Evolutionary conservation across 192 early-diverging fungal species (phyloP).

Genomic region (Coemansia sp.): DNA sequence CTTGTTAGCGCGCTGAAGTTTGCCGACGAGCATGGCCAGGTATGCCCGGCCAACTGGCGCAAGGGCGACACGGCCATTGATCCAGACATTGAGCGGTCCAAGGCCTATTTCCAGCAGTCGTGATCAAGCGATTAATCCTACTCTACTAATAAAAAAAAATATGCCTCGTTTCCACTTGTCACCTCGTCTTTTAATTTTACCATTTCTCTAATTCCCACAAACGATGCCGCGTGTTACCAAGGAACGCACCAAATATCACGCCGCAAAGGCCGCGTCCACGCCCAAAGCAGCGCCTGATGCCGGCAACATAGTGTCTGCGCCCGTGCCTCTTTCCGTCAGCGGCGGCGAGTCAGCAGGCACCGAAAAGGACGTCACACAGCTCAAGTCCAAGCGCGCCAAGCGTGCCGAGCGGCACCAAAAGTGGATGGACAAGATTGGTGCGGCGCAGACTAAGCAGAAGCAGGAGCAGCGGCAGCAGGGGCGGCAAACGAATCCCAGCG

Average conservation of each 20-base stretch:
- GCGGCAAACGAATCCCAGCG: constrained; percentile 46
- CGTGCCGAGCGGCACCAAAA: constrained; percentile 58
- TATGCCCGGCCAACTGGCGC: constrained; percentile 76
- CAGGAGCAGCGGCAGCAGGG: constrained; percentile 48
- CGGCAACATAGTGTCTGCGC: constrained; percentile 18
- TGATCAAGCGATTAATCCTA: not conserved
- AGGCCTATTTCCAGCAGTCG: constrained; percentile 2
- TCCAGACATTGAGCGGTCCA: constrained; percentile 8
- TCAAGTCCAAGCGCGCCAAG: constrained; percentile 54
- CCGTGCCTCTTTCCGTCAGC: constrained; percentile 5
- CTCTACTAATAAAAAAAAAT: not conserved
- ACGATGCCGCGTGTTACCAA: constrained; percentile 31
- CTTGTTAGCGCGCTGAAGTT: constrained; percentile 82
- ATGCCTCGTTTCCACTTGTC: not conserved
- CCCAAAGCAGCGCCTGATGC: not conserved
- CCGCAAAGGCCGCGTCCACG: constrained; percentile 1
- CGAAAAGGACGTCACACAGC: not conserved
- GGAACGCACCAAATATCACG: constrained; percentile 30
- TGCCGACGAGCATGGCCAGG: constrained; percentile 72
- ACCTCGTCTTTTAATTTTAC: not conserved
- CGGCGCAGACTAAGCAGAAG: constrained; percentile 53
- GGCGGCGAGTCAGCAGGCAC: not conserved
- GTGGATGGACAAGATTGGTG: constrained; percentile 66
- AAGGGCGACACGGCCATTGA: constrained; percentile 52
- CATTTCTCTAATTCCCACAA: not conserved